Conservation (phyloP, 192 early-diverging fungal species). For the Pilobolus umbonatus region DNA sequence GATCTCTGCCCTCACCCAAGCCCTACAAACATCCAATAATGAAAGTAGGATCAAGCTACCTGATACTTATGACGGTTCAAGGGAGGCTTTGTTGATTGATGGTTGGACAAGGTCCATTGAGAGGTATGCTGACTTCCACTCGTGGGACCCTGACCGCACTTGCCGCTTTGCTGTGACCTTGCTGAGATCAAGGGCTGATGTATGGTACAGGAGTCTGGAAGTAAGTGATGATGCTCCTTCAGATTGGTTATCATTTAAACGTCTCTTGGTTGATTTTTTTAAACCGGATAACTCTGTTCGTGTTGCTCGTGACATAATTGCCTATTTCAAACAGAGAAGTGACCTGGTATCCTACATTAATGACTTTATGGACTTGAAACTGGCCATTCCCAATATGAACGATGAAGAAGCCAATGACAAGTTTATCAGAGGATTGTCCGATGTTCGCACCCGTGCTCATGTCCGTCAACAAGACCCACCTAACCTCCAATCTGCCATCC, state of each 20-base stretch:
- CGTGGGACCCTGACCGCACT: neutral
- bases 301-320: neutral
- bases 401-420: conserved; percentile 1
- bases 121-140: neutral
- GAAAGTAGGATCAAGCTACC: too few species aligned
- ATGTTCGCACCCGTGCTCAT: neutral
- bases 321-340: neutral
- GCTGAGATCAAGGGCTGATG: neutral
- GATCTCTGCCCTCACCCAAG: too few species aligned
- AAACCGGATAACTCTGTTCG: neutral
- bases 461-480: neutral
- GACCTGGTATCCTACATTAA: neutral
- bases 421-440: neutral
- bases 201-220: neutral
- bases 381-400: neutral
- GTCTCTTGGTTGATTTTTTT: neutral
- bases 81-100: too few species aligned
- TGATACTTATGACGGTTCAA: too few species aligned
- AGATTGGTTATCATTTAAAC: neutral
- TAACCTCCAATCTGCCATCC: neutral
- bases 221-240: neutral
- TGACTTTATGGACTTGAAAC: neutral
- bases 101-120: too few species aligned
- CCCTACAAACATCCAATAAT: too few species aligned
- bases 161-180: neutral